Conservation (phyloP, 345 rosid species). For the Geranium brycei region DNA sequence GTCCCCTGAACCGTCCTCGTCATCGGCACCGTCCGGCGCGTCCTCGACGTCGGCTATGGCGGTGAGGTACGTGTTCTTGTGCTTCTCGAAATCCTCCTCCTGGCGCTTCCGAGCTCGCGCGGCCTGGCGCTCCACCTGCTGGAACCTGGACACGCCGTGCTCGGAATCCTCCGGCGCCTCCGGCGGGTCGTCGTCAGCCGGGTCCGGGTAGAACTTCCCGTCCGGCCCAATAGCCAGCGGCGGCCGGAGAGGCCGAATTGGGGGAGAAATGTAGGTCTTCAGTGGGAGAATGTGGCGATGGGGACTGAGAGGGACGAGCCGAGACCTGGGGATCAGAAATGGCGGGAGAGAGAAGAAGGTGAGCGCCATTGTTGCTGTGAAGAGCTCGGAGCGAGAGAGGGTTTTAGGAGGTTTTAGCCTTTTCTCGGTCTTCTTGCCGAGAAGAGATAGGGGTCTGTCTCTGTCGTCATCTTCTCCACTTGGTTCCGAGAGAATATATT, state of each 20-base stretch:
- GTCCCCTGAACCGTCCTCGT: slow-evolving; percentile 24
- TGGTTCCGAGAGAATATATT: neutral
- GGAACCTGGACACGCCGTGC: slow-evolving; percentile 67
- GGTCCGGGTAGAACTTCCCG: slow-evolving; percentile 47
- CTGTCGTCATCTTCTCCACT: neutral
- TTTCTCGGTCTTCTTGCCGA: neutral
- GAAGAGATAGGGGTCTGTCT: neutral
- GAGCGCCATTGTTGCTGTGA: neutral
- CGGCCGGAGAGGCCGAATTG: slow-evolving; percentile 13
- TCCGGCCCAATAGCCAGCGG: slow-evolving; percentile 24
- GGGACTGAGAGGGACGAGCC: slow-evolving; percentile 25
- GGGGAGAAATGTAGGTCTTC: slow-evolving; percentile 15
- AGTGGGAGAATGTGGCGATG: neutral
- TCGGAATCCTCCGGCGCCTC: slow-evolving; percentile 75
- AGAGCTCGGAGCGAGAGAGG: neutral
- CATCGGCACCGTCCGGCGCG: slow-evolving; percentile 17
- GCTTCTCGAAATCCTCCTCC: slow-evolving; percentile 68
- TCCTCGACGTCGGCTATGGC: slow-evolving; percentile 81
- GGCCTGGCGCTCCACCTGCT: slow-evolving; percentile 66
- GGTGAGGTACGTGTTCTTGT: slow-evolving; percentile 56
- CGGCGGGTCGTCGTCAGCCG: slow-evolving; percentile 75
- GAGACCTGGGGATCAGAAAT: slow-evolving; percentile 21
- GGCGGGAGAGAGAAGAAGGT: slow-evolving; percentile 14
- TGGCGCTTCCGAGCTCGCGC: slow-evolving; percentile 46
- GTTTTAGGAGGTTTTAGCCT: neutral